Evolutionary conservation across 2,329 filamentous ascomycete species (phyloP).

Genomic region (Elsinoe ampelina): DNA sequence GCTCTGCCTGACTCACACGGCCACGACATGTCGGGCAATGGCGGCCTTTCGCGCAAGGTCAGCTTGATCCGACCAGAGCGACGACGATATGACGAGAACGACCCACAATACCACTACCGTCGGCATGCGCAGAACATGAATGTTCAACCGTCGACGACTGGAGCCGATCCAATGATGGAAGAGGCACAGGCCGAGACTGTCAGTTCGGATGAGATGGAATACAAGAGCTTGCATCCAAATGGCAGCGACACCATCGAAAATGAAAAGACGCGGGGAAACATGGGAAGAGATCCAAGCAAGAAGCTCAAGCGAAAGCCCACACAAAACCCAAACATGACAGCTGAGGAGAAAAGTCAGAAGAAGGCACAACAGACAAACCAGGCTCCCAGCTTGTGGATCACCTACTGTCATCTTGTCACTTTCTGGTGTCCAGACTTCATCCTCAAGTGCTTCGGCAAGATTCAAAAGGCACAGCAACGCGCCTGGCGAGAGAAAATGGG

Average conservation of each 20-base stretch:
- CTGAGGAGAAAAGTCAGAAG: slow-evolving; percentile 48
- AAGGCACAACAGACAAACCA: slow-evolving; percentile 56
- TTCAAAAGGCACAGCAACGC: slow-evolving; percentile 73
- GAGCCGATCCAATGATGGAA: slow-evolving; percentile 80
- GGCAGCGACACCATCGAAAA: slow-evolving; percentile 18
- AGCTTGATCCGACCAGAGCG: slow-evolving; percentile 86
- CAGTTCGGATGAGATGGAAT: slow-evolving; percentile 55
- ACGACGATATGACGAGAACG: slow-evolving; percentile 71
- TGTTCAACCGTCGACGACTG: slow-evolving; percentile 80
- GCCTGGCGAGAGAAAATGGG: slow-evolving; percentile 99
- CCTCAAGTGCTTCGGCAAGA: slow-evolving; percentile 76
- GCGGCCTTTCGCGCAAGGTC: slow-evolving; percentile 60
- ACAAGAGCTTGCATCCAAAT: slow-evolving; percentile 37
- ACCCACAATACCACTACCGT: slow-evolving; percentile 92
- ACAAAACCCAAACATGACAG: slow-evolving; percentile 45
- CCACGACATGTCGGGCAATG: slow-evolving; percentile 25
- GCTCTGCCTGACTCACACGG: neutral
- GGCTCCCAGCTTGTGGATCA: slow-evolving; percentile 84
- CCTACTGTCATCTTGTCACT: slow-evolving; percentile 87
- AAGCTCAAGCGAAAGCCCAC: slow-evolving; percentile 53
- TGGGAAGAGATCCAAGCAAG: slow-evolving; percentile 17
- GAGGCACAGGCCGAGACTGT: slow-evolving; percentile 42
- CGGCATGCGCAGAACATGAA: slow-evolving; percentile 92
- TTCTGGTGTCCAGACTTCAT: slow-evolving; percentile 89
- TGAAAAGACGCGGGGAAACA: slow-evolving; percentile 30